Conservation (phyloP, 805 yeast genomes). For the Kodamaea laetipori region DNA sequence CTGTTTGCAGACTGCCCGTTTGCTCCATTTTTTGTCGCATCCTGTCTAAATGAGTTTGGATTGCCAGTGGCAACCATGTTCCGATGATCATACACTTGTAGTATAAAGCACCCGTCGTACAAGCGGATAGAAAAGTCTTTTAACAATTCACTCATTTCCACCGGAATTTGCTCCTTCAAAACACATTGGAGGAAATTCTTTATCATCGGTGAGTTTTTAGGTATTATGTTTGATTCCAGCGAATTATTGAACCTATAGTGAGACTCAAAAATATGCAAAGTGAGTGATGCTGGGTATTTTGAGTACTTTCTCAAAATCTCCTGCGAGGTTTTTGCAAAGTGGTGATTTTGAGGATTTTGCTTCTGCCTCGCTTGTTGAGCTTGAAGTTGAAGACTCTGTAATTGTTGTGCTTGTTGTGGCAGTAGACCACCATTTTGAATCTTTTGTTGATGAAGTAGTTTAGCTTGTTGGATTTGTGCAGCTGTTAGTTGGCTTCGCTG, state of each 20-base stretch:
- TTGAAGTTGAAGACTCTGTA: constrained; percentile 11
- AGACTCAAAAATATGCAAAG: constrained; percentile 86
- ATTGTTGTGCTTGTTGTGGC: constrained; percentile 18
- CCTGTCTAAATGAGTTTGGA: constrained; percentile 2
- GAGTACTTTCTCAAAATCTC: constrained; percentile 77
- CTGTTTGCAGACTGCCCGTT: neutral
- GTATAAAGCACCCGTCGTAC: constrained; percentile 86
- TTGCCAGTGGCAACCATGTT: constrained; percentile 33
- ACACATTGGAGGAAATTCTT: constrained; percentile 80
- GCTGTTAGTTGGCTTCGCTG: constrained; percentile 14
- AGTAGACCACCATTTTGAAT: constrained; percentile 11
- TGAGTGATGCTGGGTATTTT: constrained; percentile 76
- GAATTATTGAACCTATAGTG: constrained; percentile 90
- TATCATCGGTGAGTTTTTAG: constrained; percentile 74
- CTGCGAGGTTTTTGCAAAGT: constrained; percentile 70
- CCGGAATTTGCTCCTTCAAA: constrained; percentile 81
- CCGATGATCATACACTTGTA: constrained; percentile 87
- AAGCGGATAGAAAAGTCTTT: constrained; percentile 82
- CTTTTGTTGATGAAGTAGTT: constrained; percentile 13
- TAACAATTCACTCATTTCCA: constrained; percentile 84
- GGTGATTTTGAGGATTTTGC: constrained; percentile 35
- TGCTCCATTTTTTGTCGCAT: neutral
- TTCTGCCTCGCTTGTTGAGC: constrained; percentile 20
- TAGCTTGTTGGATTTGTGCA: constrained; percentile 17
- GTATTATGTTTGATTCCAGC: constrained; percentile 74